Conservation (phyloP, 495 filamentous ascomycete species). For the Cercophora scortea region DNA sequence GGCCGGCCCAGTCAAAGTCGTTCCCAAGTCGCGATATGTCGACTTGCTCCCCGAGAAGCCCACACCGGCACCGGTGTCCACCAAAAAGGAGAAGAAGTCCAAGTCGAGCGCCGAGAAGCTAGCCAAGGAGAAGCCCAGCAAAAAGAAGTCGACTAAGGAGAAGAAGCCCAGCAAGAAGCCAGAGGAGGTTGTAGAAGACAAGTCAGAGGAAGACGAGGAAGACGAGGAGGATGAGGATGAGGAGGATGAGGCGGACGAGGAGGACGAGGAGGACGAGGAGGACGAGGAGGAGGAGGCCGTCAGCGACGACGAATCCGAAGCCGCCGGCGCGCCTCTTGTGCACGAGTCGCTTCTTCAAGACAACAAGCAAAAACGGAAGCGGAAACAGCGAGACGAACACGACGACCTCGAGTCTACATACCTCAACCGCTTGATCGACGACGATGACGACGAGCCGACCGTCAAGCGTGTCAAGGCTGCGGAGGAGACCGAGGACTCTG, state of each 20-base stretch:
- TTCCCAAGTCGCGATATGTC: conserved; percentile 43
- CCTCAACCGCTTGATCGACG: conserved; percentile 59
- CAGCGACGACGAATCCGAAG: conserved; percentile 29
- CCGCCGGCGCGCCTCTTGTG: conserved; percentile 3
- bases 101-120: conserved; percentile 19
- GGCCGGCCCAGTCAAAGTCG: conserved; percentile 60
- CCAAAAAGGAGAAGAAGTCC: conserved; percentile 1
- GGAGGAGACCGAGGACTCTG: conserved; percentile 16
- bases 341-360: conserved; percentile 11
- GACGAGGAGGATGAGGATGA: conserved; percentile 18
- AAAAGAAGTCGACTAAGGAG: conserved; percentile 24
- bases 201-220: conserved; percentile 27
- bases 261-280: conserved; percentile 21
- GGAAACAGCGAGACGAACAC: conserved; percentile 62
- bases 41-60: conserved; percentile 26
- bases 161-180: conserved; percentile 21
- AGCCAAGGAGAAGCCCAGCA: conserved; percentile 29
- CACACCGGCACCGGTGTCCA: conserved; percentile 4
- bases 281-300: conserved; percentile 34
- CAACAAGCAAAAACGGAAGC: conserved; percentile 53
- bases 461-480: conserved; percentile 40
- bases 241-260: conserved; percentile 22
- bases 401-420: conserved; percentile 80
- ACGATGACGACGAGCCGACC: conserved; percentile 30
- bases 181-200: conserved; percentile 19